Base-by-base conservation (phyloP, 2,329 filamentous ascomycete genomes). In the Aspergillus pseudoviridinutans region DNA sequence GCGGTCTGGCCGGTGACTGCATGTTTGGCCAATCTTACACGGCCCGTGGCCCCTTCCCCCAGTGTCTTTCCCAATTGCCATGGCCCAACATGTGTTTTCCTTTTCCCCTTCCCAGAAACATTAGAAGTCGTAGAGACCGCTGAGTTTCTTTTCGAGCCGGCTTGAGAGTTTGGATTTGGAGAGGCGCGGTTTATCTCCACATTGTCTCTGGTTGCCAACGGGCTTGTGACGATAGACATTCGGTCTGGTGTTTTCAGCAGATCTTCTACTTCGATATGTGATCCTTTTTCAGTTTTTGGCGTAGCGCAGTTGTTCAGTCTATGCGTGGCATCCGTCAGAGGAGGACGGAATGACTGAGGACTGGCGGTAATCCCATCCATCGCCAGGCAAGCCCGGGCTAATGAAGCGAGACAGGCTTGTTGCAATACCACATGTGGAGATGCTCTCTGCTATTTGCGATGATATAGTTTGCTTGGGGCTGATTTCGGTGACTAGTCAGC, bases 11-110 rank as follows among this genome's bases (percentile, higher is more conserved):
- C 85, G 3, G 91, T 94, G 24, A 85, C 76, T 25, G 81, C 83
- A 76, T 99, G 92, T 61, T 91, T 87, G 24, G 93, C 95, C 38
- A 94, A 80, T 55, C 93, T 85, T 17, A 99, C 94, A 28, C 91
- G 86, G 14, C 92, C 93, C 51, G 91, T 96, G 1, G 92, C 92
- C 3, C 94, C 94, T 66, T 91, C 90, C 0, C 94, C 94, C 28
- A 99, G 81, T 0, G 90, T 96, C 71, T 85, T 91, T 6, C 94
- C 94, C 3, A 99, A 79, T 64, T 93, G 87, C 94, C 94, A 99
- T 63, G 93, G 93, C 0, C 94, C 94, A 66, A 99, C 90, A 66
- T 91, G 88, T 10, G 88, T 90, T 75, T 86, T 86, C 49, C 82
- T 77, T 61, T 82, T 80, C 4, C 80, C 78, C 54, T 79, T 80